Conservation (phyloP, 2,329 filamentous ascomycete species). For the Aspergillus udagawae region DNA sequence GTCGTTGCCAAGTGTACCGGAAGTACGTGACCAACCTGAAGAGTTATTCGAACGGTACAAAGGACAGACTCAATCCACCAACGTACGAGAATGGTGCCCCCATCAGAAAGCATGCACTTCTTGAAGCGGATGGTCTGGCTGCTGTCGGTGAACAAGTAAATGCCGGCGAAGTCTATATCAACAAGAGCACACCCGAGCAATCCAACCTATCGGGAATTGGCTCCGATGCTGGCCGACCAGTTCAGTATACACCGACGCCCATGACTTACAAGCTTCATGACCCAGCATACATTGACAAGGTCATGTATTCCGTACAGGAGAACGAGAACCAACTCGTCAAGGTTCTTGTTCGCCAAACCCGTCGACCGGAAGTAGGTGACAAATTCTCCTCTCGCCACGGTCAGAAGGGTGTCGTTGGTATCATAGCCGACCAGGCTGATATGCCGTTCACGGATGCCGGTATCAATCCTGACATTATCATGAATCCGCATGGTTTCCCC, state of each 20-base stretch:
- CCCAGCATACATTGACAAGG: conserved; percentile 89
- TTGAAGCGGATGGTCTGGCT: conserved; percentile 85
- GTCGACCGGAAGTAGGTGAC: conserved; percentile 90
- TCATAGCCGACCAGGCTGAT: conserved; percentile 94
- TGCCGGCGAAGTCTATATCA: conserved; percentile 79
- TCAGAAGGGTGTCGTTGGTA: conserved; percentile 95
- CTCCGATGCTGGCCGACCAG: conserved; percentile 54
- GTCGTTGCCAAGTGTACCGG: conserved; percentile 95
- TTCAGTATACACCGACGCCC: conserved; percentile 36
- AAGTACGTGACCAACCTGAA: conserved; percentile 86
- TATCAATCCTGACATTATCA: conserved; percentile 96
- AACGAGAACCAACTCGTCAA: conserved; percentile 84
- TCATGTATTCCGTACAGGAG: conserved; percentile 88
- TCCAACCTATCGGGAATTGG: conserved; percentile 65
- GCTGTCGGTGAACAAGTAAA: conserved; percentile 78
- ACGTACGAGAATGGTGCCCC: conserved; percentile 60
- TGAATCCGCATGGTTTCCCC: conserved; percentile 99
- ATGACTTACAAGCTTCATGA: conserved; percentile 77
- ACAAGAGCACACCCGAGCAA: conserved; percentile 82
- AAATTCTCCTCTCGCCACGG: conserved; percentile 99
- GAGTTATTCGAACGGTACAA: conserved; percentile 77
- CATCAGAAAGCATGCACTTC: conserved; percentile 64
- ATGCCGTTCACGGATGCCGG: conserved; percentile 92
- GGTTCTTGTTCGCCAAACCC: conserved; percentile 91
- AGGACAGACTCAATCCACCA: conserved; percentile 57